Base-by-base conservation (phyloP, 768 basidiomycete genomes). In the Gloeopeniophorella convolvens region DNA sequence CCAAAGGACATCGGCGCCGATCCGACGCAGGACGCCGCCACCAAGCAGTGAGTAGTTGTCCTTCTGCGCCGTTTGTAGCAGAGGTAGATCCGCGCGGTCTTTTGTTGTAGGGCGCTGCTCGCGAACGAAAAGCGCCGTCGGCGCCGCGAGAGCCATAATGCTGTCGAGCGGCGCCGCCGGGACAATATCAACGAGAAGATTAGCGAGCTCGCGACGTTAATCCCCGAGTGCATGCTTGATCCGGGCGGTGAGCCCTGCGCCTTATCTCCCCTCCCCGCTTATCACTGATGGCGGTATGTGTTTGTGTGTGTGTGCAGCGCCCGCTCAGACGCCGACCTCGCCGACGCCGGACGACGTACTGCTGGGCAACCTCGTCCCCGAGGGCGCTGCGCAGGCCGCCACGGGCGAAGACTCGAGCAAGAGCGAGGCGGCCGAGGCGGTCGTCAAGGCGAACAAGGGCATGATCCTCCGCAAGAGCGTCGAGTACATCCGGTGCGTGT, bases 111-210 rank as follows among this genome's bases (percentile, higher is more conserved):
- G 56, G 75, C 78, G 5, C 57, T 77, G 15, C 65, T 87, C 8
- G 83, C 83, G n/a, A 79, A 78, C 56, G 92, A 95, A 68, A 94
- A 94, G 65, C 70, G 91, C 2, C 70, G 89, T 2, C 70, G 89
- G 30, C 69, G 92, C 42, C 68, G 92, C 51, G 92, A 94, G 67
- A 84, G 81, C 7, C 92, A 96, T 63, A 96, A 96, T 59, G 90
- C 90, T 2, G 92, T 96, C 57, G 92, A 96, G 70, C 72, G 92
- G 15, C 68, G 92, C 23, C 62, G 92, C 52, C 66, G 92, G 41
- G 92, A 96, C 63, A 94, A 93, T 65, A 96, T 96, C 65, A 96
- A 96, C 67, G 92, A 96, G 69, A 89, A 91, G 67, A 96, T 96
- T 59, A 78, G 79, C 32, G 92, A 96, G 65, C 77, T 96, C 1